Evolutionary conservation across 2,329 filamentous ascomycete species (phyloP).

Genomic region (Westerdykella ornata): DNA sequence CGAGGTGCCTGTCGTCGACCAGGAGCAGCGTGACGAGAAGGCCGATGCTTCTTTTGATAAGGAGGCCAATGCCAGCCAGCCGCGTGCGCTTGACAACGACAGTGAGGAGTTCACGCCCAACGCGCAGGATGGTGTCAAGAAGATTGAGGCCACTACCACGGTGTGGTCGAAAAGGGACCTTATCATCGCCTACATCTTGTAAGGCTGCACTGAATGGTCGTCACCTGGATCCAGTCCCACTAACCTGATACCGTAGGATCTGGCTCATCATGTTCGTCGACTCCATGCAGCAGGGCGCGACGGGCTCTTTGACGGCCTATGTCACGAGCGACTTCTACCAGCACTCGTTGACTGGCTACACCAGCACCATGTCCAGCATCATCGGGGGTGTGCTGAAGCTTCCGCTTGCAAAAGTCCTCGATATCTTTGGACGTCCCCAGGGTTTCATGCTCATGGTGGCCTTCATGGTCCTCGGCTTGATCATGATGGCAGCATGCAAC

Average conservation of each 20-base stretch:
- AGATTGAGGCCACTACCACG: slow-evolving; percentile 38
- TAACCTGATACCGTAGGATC: slow-evolving; percentile 4
- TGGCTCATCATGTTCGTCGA: slow-evolving; percentile 33
- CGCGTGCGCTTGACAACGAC: slow-evolving; percentile 8
- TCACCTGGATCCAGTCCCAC: background rate
- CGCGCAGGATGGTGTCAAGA: slow-evolving; percentile 34
- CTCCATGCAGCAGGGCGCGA: slow-evolving; percentile 37
- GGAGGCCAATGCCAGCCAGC: slow-evolving; percentile 7
- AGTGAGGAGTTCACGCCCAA: slow-evolving; percentile 7
- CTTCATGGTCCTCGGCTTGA: slow-evolving; percentile 36
- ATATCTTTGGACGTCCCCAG: slow-evolving; percentile 34
- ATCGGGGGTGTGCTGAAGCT: slow-evolving; percentile 32
- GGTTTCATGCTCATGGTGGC: slow-evolving; percentile 26
- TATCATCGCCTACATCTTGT: slow-evolving; percentile 32
- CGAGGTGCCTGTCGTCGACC: slow-evolving; percentile 1
- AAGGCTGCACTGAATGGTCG: background rate
- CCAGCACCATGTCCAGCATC: slow-evolving; percentile 26
- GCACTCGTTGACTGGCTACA: slow-evolving; percentile 29
- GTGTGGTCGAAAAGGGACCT: slow-evolving; percentile 39
- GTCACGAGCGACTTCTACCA: slow-evolving; percentile 32
- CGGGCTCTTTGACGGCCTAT: slow-evolving; percentile 31
- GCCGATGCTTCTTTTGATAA: slow-evolving; percentile 5
- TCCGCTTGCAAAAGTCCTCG: slow-evolving; percentile 34
- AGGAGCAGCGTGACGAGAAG: background rate
- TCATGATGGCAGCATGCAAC: slow-evolving; percentile 59